A percentile compares a stretch with the other conserved stretches of the same genome.
These are phyloP conservation scores for Dendrocalamus latiflorus DNA, from an alignment of 202 grass and related monocot genomes.

Conservation along the genomic window DNA sequence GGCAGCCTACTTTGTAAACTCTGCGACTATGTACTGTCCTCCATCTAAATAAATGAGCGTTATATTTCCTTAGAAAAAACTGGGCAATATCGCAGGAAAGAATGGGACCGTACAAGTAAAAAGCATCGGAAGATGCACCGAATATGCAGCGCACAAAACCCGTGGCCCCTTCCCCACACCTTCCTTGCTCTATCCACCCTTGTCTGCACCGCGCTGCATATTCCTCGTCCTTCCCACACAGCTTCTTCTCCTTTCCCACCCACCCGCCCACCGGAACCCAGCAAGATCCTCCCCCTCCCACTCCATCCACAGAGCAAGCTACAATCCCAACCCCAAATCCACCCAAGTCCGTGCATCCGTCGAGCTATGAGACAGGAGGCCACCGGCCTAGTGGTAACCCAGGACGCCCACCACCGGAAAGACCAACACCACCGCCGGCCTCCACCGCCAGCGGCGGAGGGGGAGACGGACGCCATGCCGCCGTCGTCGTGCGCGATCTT, in stretches of 20 bases:
- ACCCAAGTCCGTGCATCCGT: not conserved
- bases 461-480: constrained; percentile 7
- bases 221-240: not conserved
- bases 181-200: not conserved
- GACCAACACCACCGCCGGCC: not conserved
- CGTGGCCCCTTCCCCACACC: no score
- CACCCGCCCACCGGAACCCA: not conserved
- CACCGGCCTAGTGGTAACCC: not conserved
- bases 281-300: not conserved
- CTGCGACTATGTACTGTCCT: no score
- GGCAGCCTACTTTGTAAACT: no score
- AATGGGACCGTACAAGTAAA: no score
- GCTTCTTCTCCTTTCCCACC: not conserved
- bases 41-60: no score
- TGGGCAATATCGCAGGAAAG: no score
- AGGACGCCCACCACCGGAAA: not conserved
- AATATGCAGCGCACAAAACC: no score
- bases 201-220: not conserved
- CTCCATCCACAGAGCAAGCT: not conserved
- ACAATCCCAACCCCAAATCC: not conserved
- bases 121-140: not conserved
- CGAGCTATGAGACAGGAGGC: constrained; percentile 34
- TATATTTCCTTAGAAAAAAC: no score
- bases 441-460: not conserved
- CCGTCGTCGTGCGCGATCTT: constrained; percentile 29